These are phyloP conservation scores for Trichosporon faecale DNA, from an alignment of 1,284 basidiomycete species.

Conservation along the genomic window DNA sequence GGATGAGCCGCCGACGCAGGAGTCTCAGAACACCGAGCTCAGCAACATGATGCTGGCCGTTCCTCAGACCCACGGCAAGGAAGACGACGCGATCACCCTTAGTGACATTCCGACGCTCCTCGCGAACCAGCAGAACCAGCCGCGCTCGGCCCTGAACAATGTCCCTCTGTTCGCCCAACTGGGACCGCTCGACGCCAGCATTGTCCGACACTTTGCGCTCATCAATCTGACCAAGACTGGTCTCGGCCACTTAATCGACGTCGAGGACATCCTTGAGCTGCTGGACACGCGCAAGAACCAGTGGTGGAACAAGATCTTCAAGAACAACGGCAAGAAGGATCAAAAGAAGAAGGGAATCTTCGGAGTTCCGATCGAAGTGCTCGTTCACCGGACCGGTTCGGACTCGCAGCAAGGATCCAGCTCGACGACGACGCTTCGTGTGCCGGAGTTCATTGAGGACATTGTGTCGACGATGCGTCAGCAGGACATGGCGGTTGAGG, in stretches of 20 bases:
- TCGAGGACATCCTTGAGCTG: constrained; percentile 90
- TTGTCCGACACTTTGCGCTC: constrained; percentile 89
- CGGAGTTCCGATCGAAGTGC: constrained; percentile 83
- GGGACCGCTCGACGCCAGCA: constrained; percentile 76
- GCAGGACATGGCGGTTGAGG: constrained; percentile 99
- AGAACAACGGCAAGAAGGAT: constrained; percentile 77
- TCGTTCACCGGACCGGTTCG: constrained; percentile 92
- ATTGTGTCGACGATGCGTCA: constrained; percentile 97
- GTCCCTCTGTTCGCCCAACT: constrained; percentile 81
- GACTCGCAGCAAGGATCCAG: constrained; percentile 83
- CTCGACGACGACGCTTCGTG: constrained; percentile 75
- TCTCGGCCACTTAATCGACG: constrained; percentile 74
- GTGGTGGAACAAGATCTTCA: constrained; percentile 97
- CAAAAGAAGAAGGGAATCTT: constrained; percentile 92
- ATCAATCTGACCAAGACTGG: constrained; percentile 67
- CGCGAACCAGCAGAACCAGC: constrained; percentile 55
- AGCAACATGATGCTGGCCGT: constrained; percentile 72
- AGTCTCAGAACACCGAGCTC: constrained; percentile 10
- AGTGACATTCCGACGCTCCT: constrained; percentile 89
- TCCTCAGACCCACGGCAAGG: constrained; percentile 59
- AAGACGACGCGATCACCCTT: constrained; percentile 59
- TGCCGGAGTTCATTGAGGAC: constrained; percentile 97
- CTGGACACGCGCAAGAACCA: constrained; percentile 89
- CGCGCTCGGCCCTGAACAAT: constrained; percentile 52
- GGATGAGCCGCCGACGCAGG: constrained; percentile 52